phyloP scores from a whole-genome alignment of 140 eudicot species.

The Cichorium intybus region DNA sequence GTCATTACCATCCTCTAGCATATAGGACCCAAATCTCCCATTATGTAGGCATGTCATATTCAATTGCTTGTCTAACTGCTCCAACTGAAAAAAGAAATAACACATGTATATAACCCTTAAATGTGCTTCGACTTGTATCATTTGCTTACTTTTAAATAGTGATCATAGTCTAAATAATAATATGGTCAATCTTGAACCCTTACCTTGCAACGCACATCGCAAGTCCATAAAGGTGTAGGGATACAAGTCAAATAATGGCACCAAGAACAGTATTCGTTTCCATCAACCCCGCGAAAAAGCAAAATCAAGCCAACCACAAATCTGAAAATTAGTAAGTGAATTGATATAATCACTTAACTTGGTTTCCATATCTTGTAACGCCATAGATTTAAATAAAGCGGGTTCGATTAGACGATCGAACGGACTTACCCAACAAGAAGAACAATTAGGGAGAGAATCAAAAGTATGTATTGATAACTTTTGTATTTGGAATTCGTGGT shows the following conservation, averaged over 20 bases:
- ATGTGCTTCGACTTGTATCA: not conserved
- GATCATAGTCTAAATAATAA: not conserved
- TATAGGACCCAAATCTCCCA: constrained; percentile 32
- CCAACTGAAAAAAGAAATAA: constrained; percentile 33
- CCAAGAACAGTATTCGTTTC: constrained; percentile 70
- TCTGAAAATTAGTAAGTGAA: constrained; percentile 26
- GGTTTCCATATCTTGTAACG: not conserved
- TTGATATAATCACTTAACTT: not conserved
- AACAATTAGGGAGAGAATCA: constrained; percentile 33
- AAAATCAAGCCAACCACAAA: constrained; percentile 37
- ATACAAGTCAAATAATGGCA: constrained; percentile 75
- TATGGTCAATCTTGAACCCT: not conserved
- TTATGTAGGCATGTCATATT: constrained; percentile 49
- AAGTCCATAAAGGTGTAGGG: constrained; percentile 67
- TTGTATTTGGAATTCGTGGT: constrained; percentile 59
- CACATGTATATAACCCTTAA: constrained; percentile 10
- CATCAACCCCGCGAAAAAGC: constrained; percentile 54
- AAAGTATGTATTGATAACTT: constrained; percentile 52
- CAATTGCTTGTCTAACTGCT: constrained; percentile 31
- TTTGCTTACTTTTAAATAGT: not conserved
- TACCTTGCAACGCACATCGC: constrained; percentile 53
- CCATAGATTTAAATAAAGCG: not conserved
- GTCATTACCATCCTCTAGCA: constrained; percentile 17
- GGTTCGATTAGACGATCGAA: not conserved
- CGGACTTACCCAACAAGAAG: constrained; percentile 40